These are phyloP conservation scores for Massarina eburnea DNA, from an alignment of 2,329 filamentous ascomycete species.

Conservation along the genomic window DNA sequence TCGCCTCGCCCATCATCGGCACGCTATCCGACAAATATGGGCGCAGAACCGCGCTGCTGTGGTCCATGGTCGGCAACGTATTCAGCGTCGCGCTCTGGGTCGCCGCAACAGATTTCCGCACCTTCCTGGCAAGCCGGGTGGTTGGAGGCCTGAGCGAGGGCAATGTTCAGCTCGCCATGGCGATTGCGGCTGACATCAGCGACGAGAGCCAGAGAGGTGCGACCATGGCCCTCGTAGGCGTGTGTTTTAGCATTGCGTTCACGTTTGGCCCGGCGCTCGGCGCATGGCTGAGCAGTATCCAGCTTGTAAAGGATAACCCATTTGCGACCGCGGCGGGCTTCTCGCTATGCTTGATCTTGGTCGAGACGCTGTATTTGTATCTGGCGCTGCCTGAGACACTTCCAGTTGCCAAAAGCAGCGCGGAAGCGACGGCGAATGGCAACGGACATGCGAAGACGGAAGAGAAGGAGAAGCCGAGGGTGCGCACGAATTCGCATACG, in stretches of 20 bases:
- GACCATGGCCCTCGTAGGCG: slow-evolving; percentile 95
- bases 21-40: slow-evolving; percentile 85
- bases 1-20: slow-evolving; percentile 91
- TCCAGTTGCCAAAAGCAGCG: slow-evolving; percentile 47
- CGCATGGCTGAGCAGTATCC: slow-evolving; percentile 78
- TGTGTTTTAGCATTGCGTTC: slow-evolving; percentile 95
- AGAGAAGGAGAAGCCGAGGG: slow-evolving; percentile 21
- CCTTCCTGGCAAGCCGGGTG: slow-evolving; percentile 88
- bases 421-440: slow-evolving; percentile 20
- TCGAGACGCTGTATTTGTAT: slow-evolving; percentile 89
- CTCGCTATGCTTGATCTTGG: slow-evolving; percentile 78
- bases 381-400: slow-evolving; percentile 83
- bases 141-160: slow-evolving; percentile 94
- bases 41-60: slow-evolving; percentile 80
- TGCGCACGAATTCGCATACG: slow-evolving; percentile 77
- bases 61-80: slow-evolving; percentile 92
- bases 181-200: slow-evolving; percentile 94
- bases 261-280: slow-evolving; percentile 94
- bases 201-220: slow-evolving; percentile 80
- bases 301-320: slow-evolving; percentile 80
- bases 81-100: slow-evolving; percentile 94
- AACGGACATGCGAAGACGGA: slow-evolving; percentile 21
- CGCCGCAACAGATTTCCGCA: slow-evolving; percentile 88
- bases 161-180: slow-evolving; percentile 93
- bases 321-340: slow-evolving; percentile 92